Percentiles rank a stretch among this genome's conserved stretches.
phyloP scores from a whole-genome alignment of 805 yeast genomes.

The Hanseniaspora nectarophila region DNA sequence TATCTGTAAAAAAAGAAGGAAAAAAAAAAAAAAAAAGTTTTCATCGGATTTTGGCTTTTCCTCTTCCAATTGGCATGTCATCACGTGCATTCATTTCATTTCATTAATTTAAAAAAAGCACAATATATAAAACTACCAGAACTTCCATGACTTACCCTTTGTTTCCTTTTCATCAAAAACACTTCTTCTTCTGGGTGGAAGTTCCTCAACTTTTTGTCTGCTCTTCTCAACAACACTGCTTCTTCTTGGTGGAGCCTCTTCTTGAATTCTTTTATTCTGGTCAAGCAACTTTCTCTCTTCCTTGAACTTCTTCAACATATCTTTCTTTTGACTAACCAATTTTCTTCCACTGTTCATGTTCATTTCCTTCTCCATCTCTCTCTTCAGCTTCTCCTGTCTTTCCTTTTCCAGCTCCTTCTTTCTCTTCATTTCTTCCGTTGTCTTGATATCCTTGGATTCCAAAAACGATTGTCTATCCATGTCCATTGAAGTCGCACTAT shows the following conservation, averaged over 20 bases:
- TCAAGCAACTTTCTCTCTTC: conserved; percentile 3
- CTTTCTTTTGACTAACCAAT: conserved; percentile 8
- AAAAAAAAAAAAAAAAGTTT: neutral
- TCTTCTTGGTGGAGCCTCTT: neutral
- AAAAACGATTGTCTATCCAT: neutral
- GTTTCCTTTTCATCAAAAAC: neutral
- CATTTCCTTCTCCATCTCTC: conserved; percentile 11
- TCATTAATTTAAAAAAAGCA: no score
- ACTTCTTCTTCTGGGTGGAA: neutral
- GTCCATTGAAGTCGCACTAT: neutral
- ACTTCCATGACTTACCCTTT: conserved; percentile 4
- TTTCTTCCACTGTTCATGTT: neutral
- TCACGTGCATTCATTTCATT: neutral
- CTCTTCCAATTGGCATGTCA: neutral
- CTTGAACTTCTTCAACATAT: neutral
- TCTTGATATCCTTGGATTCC: neutral
- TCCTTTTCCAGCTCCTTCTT: neutral
- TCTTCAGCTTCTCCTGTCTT: neutral
- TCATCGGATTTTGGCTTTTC: no score
- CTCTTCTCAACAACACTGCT: neutral
- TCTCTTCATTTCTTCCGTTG: neutral
- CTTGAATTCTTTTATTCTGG: neutral
- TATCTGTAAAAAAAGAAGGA: neutral
- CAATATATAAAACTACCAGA: neutral
- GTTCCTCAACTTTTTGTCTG: neutral